Conservation (phyloP, 2,329 filamentous ascomycete genomes). For the Sordariomycetes sp. region DNA sequence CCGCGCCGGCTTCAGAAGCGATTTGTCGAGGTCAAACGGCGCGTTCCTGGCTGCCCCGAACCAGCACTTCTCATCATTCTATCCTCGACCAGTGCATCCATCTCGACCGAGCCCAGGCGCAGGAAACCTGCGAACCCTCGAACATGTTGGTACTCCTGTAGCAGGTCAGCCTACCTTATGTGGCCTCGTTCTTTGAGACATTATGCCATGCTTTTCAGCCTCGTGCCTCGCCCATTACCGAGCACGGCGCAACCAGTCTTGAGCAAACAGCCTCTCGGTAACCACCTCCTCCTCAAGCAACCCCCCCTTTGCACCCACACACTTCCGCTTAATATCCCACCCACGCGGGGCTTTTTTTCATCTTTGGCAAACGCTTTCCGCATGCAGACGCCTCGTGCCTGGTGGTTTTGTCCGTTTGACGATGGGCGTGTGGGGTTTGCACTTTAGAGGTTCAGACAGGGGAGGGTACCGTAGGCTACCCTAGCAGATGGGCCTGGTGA, state of each 20-base stretch:
- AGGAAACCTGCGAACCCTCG: too few species aligned
- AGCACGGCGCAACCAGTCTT: background rate
- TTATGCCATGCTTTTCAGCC: slow-evolving; percentile 5
- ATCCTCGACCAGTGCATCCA: too few species aligned
- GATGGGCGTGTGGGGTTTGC: background rate
- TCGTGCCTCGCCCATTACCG: slow-evolving; percentile 3
- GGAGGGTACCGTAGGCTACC: too few species aligned
- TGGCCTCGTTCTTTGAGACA: slow-evolving; percentile 2
- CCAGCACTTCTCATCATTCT: background rate
- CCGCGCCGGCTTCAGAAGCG: too few species aligned
- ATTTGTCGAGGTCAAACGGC: too few species aligned
- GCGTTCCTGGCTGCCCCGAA: background rate
- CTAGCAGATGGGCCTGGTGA: too few species aligned
- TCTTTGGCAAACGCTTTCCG: slow-evolving; percentile 2
- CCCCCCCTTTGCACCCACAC: background rate
- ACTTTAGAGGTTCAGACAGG: too few species aligned
- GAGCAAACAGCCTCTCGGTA: too few species aligned
- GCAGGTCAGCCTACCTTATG: slow-evolving; percentile 2
- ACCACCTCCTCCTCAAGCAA: background rate
- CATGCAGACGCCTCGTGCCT: background rate
- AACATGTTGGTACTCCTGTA: too few species aligned
- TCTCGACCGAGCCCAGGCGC: too few species aligned
- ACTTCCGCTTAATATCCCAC: too few species aligned
- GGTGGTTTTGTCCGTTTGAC: background rate
- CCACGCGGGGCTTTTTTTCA: too few species aligned